Evolutionary conservation across 805 yeast species (phyloP).

Genomic region (Teunomyces stri): DNA sequence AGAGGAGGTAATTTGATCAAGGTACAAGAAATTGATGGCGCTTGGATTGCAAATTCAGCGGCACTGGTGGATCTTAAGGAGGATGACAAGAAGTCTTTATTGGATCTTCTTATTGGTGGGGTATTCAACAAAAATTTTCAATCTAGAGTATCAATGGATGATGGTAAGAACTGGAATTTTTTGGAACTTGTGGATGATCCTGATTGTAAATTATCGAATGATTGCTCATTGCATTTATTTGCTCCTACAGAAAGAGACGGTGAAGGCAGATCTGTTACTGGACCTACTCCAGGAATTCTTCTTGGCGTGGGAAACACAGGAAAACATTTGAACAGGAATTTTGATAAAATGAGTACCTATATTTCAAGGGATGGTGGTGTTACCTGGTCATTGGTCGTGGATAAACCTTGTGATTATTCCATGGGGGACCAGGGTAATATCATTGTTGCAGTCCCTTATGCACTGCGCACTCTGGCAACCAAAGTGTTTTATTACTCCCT

Average conservation of each 20-base stretch:
- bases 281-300: constrained; percentile 53
- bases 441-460: constrained; percentile 55
- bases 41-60: constrained; percentile 50
- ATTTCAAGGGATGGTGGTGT: constrained; percentile 75
- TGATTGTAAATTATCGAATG: constrained; percentile 41
- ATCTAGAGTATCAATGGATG: constrained; percentile 47
- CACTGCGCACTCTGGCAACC: constrained; percentile 24
- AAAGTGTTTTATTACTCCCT: constrained; percentile 50
- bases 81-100: constrained; percentile 15
- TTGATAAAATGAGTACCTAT: constrained; percentile 43
- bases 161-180: constrained; percentile 54
- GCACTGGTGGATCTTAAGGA: constrained; percentile 13
- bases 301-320: constrained; percentile 36
- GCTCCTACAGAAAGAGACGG: constrained; percentile 35
- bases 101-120: constrained; percentile 18
- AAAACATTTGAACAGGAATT: constrained; percentile 13
- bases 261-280: constrained; percentile 41
- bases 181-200: constrained; percentile 46
- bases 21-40: constrained; percentile 57
- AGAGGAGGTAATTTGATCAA: constrained; percentile 43
- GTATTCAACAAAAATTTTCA: constrained; percentile 13
- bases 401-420: constrained; percentile 51
- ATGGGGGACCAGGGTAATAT: constrained; percentile 81
- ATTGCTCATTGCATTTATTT: constrained; percentile 48
- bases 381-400: constrained; percentile 60